phyloP scores from a whole-genome alignment of 495 filamentous ascomycete genomes.

The Pyrenula aspistea region DNA sequence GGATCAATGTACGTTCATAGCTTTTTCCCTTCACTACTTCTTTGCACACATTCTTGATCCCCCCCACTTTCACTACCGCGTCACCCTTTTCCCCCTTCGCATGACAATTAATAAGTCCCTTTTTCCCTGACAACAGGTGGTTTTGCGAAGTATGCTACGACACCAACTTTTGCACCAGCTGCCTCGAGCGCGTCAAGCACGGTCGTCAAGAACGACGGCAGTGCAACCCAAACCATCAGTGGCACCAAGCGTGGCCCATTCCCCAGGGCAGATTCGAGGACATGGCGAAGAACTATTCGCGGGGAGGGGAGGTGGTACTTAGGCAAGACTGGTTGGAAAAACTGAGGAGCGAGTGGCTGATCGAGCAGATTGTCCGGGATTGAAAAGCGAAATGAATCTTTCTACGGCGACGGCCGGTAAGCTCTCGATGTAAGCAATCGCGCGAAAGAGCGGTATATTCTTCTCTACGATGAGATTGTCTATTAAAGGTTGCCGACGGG shows the following conservation, averaged over 20 bases:
- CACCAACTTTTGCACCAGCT: background rate
- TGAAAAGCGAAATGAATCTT: too few species aligned
- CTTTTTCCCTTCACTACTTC: too few species aligned
- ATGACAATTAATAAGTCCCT: too few species aligned
- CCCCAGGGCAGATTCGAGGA: background rate
- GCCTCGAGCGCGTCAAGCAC: slow-evolving; percentile 1
- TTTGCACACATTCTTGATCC: too few species aligned
- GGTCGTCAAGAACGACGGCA: background rate
- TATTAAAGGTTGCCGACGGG: too few species aligned
- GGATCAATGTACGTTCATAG: background rate
- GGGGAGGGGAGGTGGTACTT: background rate
- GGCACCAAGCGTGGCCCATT: slow-evolving; percentile 1
- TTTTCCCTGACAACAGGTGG: background rate
- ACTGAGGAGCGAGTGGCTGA: background rate
- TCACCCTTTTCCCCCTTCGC: too few species aligned
- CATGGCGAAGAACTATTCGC: background rate
- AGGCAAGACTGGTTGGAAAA: background rate
- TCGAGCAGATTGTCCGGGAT: background rate
- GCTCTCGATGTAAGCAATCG: too few species aligned
- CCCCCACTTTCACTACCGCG: too few species aligned
- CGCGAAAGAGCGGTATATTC: too few species aligned
- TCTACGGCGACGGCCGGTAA: too few species aligned
- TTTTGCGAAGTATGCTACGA: slow-evolving; percentile 2
- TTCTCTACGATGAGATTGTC: too few species aligned
- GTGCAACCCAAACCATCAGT: background rate